Base-by-base conservation (phyloP, 1,284 basidiomycete species). In the Fomitopsis palustris region DNA sequence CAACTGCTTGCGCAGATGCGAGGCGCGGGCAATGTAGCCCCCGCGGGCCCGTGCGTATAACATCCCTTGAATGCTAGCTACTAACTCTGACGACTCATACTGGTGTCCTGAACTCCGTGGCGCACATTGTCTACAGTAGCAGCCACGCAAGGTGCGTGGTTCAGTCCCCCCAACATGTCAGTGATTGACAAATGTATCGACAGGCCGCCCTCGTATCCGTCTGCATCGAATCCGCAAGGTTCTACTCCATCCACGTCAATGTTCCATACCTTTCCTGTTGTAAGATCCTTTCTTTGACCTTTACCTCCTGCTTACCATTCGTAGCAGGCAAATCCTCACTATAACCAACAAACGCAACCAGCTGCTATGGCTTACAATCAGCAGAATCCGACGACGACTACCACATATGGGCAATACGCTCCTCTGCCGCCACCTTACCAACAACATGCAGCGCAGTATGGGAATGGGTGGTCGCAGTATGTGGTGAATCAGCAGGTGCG, bases 1-100 rank as follows among this genome's bases (percentile, higher is more conserved):
- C 47, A 12, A 9, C 47, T 58, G 51, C 54, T 61, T n/a, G 27
- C 47, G n/a, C 56, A 57, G 43, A 19, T 61, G 7, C 59, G 51
- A 17, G 23, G n/a, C 21, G 27, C 21, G 19, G 31, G 19, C 1
- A 23, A 23, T 4, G 23, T 23, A n/a, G 6, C 21, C 17, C 10
- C 19, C 29, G 9, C 29, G 27, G 29, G 21, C 10, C 19, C 29
- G 31, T 52, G 23, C 49, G 49, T 52, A 8, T 33, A 33, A 33
- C 12, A 33, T 10, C 12, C 31, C 16, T 14, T 37, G 35, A 37
- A 14, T 37, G 35, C 35, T 3, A 9, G 12, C 16, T 37, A 47
- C 33, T 25, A 16, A 6, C 3, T 17, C 25, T 29, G 19, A 47
- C 45, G 14, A 8, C 19, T 6, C 14, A n/a, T n/a, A 21, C 16